Percentiles rank a stretch among this genome's conserved stretches.
phyloP scores from a whole-genome alignment of 2,329 filamentous ascomycete species.

The Fusarium tanahbumbuense region DNA sequence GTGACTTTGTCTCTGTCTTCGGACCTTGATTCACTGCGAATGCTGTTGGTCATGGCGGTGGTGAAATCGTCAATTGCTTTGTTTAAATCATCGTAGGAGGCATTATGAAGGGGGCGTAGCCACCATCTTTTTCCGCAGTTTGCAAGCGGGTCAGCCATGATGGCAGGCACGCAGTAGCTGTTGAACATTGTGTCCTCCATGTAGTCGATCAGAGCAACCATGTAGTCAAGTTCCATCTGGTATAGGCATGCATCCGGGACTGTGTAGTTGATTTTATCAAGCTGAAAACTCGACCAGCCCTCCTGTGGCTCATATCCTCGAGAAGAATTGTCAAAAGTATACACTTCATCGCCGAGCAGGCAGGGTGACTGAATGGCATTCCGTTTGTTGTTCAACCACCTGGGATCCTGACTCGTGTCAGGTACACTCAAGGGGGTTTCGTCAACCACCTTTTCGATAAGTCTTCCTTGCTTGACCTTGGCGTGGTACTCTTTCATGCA shows the following conservation, averaged over 20 bases:
- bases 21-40: not conserved
- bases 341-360: not conserved
- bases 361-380: not conserved
- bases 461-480: not conserved
- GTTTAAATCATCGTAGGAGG: not conserved
- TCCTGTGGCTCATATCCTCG: not conserved
- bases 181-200: not conserved
- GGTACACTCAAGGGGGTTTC: not conserved
- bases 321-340: not conserved
- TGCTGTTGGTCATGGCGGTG: constrained; percentile 4
- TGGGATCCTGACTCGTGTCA: no score
- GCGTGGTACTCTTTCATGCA: constrained; percentile 15
- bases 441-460: not conserved
- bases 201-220: rapidly evolving
- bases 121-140: not conserved
- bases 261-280: not conserved
- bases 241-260: not conserved
- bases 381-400: no score
- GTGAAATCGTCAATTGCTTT: not conserved
- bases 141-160: rapidly evolving
- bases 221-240: not conserved
- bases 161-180: no score
- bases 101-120: not conserved
- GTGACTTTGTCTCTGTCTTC: not conserved
- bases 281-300: no score